phyloP scores from a whole-genome alignment of 305 asterid species.

The Lippia alba region DNA sequence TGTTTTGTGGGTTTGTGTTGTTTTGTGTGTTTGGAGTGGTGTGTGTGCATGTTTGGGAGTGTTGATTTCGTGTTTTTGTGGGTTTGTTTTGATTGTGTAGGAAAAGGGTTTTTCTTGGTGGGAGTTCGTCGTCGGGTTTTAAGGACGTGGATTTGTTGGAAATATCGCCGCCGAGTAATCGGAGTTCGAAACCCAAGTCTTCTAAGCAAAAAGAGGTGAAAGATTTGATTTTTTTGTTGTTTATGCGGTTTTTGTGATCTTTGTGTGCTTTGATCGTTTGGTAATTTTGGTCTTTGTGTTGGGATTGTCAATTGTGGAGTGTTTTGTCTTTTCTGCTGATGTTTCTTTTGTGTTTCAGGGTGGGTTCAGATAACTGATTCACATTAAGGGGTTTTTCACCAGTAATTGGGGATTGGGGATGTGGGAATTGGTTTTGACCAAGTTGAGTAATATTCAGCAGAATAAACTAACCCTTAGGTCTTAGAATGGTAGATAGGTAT shows the following conservation, averaged over 20 bases:
- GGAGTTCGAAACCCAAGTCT: conserved; percentile 42
- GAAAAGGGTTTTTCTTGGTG: conserved; percentile 72
- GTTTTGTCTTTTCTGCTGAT: neutral
- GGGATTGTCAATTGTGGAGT: neutral
- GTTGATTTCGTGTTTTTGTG: conserved; percentile 17
- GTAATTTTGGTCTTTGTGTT: conserved; percentile 10
- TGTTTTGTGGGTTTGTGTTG: neutral
- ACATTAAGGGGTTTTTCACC: neutral
- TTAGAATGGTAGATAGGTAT: conserved; percentile 10
- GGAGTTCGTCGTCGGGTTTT: conserved; percentile 62
- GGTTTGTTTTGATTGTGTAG: conserved; percentile 41
- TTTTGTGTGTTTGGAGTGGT: conserved; percentile 19
- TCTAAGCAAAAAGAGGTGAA: conserved; percentile 70
- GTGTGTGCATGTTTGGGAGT: conserved; percentile 33
- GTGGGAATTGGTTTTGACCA: neutral
- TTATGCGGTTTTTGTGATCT: neutral
- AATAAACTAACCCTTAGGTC: neutral
- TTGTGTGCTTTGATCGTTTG: neutral
- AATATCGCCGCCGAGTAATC: conserved; percentile 50
- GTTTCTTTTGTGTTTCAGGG: neutral
- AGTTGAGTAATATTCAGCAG: conserved; percentile 9
- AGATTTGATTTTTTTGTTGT: conserved; percentile 1
- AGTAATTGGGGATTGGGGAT: neutral
- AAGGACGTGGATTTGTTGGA: conserved; percentile 64
- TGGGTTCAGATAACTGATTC: neutral